A percentile compares a stretch with the other conserved stretches of the same genome.
Conservation (phyloP, 164 flowering plant species). For the Vitis cinerea region DNA sequence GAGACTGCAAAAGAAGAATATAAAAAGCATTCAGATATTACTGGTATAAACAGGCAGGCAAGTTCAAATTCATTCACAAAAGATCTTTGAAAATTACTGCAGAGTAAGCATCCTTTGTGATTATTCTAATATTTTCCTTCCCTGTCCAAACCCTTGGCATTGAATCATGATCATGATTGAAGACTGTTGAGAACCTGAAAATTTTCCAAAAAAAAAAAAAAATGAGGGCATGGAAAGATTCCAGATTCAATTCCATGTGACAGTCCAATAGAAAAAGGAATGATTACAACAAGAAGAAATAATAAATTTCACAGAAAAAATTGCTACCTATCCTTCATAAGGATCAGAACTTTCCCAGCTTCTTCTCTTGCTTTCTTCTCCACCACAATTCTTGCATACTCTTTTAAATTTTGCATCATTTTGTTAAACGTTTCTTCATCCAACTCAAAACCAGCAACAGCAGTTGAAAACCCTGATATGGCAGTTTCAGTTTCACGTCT, state of each 20-base stretch:
- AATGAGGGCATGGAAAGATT: no score
- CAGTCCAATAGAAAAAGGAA: no score
- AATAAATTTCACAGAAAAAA: not conserved
- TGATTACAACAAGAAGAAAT: not conserved
- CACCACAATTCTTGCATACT: constrained; percentile 52
- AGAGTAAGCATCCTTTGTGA: constrained; percentile 62
- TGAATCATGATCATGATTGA: constrained; percentile 66
- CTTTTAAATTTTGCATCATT: constrained; percentile 43
- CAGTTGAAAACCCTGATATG: constrained; percentile 38
- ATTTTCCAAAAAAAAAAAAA: not conserved
- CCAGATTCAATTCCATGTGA: no score
- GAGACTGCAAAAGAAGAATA: constrained; percentile 40
- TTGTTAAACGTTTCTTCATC: constrained; percentile 39
- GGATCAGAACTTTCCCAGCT: constrained; percentile 68
- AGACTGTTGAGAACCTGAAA: constrained; percentile 61
- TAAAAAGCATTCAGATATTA: not conserved
- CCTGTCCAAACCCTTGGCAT: constrained; percentile 89
- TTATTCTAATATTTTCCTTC: constrained; percentile 65
- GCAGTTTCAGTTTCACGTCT: constrained; percentile 58
- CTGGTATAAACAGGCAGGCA: not conserved
- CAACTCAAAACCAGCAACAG: constrained; percentile 57
- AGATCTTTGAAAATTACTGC: constrained; percentile 38
- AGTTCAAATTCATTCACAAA: not conserved
- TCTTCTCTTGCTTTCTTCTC: constrained; percentile 75
- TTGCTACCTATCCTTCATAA: constrained; percentile 76